phyloP scores from a whole-genome alignment of 1,284 basidiomycete genomes.

The Fomes fomentarius region DNA sequence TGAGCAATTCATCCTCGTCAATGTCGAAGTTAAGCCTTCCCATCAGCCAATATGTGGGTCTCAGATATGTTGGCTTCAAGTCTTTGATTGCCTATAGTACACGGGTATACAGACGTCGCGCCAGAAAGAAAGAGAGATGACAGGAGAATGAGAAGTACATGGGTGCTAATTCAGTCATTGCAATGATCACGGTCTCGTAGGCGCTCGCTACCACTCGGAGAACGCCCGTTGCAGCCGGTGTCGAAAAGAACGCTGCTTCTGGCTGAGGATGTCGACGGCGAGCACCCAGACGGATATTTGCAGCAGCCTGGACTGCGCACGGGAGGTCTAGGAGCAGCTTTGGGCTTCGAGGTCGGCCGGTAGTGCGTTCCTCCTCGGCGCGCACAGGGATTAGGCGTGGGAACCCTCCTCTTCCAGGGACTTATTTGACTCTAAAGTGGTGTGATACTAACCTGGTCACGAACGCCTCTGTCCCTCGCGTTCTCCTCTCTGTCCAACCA shows the following conservation, averaged over 20 bases:
- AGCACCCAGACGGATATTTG: not conserved
- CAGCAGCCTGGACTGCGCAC: not conserved
- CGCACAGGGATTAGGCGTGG: conserved; percentile 14
- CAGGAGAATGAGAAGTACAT: too few species aligned
- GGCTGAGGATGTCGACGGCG: not conserved
- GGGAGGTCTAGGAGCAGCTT: conserved; percentile 14
- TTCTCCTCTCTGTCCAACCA: conserved; percentile 22
- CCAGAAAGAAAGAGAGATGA: not conserved
- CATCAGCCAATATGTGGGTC: conserved; percentile 28
- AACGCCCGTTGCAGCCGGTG: too few species aligned
- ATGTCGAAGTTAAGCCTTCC: conserved; percentile 63
- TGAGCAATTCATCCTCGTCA: conserved; percentile 75
- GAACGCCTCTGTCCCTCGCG: not conserved
- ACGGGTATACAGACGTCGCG: not conserved
- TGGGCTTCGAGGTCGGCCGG: conserved; percentile 10
- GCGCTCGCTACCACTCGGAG: too few species aligned
- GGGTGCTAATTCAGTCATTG: too few species aligned
- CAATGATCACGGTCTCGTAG: too few species aligned
- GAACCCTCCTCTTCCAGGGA: too few species aligned
- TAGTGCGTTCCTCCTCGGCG: not conserved
- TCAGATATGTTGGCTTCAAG: not conserved
- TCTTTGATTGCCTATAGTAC: not conserved
- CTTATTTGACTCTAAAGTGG: conserved; percentile 14
- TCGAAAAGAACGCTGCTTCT: too few species aligned
- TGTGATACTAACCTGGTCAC: conserved; percentile 9